These are phyloP conservation scores for Blastobotrys illinoisensis DNA, from an alignment of 1,139 yeast species.

Conservation along the genomic window DNA sequence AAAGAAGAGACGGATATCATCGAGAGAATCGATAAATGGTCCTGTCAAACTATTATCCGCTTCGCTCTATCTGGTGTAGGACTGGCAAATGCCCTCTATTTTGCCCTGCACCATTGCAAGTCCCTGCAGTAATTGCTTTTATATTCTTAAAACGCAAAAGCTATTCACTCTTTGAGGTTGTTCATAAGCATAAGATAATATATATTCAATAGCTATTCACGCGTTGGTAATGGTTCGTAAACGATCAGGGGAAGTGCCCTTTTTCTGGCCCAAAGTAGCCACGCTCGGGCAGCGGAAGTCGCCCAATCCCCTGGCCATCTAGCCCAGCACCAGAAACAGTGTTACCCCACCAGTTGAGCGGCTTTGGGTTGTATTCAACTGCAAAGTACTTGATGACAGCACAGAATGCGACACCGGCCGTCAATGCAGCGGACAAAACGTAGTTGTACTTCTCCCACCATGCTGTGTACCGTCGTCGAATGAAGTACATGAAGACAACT, in stretches of 20 bases:
- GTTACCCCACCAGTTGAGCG: slow-evolving; percentile 58
- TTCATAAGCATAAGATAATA: too few species aligned
- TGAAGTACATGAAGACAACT: slow-evolving; percentile 47
- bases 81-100: not conserved
- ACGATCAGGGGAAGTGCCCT: slow-evolving; percentile 13
- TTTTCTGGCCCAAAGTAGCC: slow-evolving; percentile 45
- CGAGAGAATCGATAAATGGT: not conserved
- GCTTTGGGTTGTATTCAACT: slow-evolving; percentile 40
- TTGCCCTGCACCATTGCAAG: not conserved
- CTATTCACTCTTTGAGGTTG: too few species aligned
- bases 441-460: slow-evolving; percentile 69
- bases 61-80: not conserved
- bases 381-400: slow-evolving; percentile 53
- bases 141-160: too few species aligned
- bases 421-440: slow-evolving; percentile 50
- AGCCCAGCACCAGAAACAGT: slow-evolving; percentile 39
- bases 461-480: slow-evolving; percentile 43
- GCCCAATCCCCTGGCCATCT: slow-evolving; percentile 37
- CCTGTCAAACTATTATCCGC: not conserved
- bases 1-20: not conserved
- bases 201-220: too few species aligned
- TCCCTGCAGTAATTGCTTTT: not conserved
- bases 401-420: slow-evolving; percentile 57
- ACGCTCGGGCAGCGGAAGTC: slow-evolving; percentile 31
- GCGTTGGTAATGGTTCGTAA: too few species aligned